Conservation (phyloP, 495 filamentous ascomycete genomes). For the Pyrenopolyporus hunteri region DNA sequence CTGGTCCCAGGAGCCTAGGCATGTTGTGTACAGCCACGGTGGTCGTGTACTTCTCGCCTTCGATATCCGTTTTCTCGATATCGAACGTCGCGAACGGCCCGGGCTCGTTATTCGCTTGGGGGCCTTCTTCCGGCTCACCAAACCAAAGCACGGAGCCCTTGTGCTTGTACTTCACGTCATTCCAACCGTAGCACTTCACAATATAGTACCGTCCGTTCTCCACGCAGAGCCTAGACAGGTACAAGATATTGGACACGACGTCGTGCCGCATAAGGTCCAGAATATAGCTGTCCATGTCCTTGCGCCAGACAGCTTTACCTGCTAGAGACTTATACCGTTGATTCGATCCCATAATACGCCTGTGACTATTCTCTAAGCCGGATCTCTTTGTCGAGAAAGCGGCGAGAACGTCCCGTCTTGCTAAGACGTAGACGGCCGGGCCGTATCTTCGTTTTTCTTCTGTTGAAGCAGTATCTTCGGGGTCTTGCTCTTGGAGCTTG, state of each 20-base stretch:
- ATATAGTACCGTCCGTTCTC: conserved; percentile 42
- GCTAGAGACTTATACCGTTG: not conserved
- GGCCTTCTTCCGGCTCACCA: conserved; percentile 22
- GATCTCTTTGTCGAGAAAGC: conserved; percentile 3
- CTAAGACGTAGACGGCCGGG: conserved; percentile 22
- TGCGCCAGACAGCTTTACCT: conserved; percentile 58
- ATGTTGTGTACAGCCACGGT: conserved; percentile 53
- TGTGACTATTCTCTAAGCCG: not conserved
- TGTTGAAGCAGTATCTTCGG: not conserved
- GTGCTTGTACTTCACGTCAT: conserved; percentile 41
- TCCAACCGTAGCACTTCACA: conserved; percentile 43
- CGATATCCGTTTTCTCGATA: conserved; percentile 22
- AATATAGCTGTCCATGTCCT: conserved; percentile 70
- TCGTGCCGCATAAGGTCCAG: conserved; percentile 58
- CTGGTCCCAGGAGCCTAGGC: conserved; percentile 47
- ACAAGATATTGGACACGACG: conserved; percentile 49
- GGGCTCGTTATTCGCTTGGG: conserved; percentile 3
- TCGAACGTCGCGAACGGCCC: conserved; percentile 42
- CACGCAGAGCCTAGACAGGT: conserved; percentile 38
- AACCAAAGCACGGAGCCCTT: conserved; percentile 49
- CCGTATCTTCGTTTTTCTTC: conserved; percentile 1
- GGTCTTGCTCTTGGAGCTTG: not conserved
- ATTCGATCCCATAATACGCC: conserved; percentile 1
- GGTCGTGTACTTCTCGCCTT: conserved; percentile 20
- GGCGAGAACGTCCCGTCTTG: conserved; percentile 33